Conservation (phyloP, 108 stramenopile species). For the Nitzschia inconspicua region DNA sequence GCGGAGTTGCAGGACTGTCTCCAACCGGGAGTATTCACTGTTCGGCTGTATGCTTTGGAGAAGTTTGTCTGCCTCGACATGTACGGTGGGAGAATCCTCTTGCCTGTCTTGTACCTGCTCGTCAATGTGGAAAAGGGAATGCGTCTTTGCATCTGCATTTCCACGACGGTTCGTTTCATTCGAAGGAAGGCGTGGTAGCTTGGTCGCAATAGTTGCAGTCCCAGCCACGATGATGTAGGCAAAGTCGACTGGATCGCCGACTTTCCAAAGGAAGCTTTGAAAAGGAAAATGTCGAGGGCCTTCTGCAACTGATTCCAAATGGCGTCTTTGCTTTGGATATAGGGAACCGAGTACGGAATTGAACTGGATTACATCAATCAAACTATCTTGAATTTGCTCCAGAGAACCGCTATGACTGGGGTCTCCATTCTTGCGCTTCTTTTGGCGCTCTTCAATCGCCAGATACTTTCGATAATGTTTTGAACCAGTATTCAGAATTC, state of each 20-base stretch:
- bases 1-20: conserved; percentile 28
- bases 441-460: conserved; percentile 41
- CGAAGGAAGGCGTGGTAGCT: neutral
- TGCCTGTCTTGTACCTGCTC: conserved; percentile 2
- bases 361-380: conserved; percentile 43
- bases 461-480: conserved; percentile 60
- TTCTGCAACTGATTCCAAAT: conserved; percentile 63
- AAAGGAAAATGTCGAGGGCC: conserved; percentile 47
- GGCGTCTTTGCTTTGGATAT: conserved; percentile 61
- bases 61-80: conserved; percentile 12
- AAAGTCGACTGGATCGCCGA: conserved; percentile 55
- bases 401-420: conserved; percentile 21
- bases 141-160: conserved; percentile 13
- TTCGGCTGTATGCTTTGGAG: conserved; percentile 19
- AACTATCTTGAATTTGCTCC: conserved; percentile 18
- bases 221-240: conserved; percentile 66
- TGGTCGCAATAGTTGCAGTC: conserved; percentile 52
- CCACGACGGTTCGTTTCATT: conserved; percentile 9
- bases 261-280: conserved; percentile 46
- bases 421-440: conserved; percentile 40
- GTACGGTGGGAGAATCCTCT: neutral
- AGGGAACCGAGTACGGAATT: conserved; percentile 63
- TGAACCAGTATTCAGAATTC: conserved; percentile 58
- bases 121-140: too few species aligned
- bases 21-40: conserved; percentile 24